Evolutionary conservation across 2,329 filamentous ascomycete genomes (phyloP), one percentile per base, ranked within the genome.

Genomic region (Microsporum audouinii): DNA sequence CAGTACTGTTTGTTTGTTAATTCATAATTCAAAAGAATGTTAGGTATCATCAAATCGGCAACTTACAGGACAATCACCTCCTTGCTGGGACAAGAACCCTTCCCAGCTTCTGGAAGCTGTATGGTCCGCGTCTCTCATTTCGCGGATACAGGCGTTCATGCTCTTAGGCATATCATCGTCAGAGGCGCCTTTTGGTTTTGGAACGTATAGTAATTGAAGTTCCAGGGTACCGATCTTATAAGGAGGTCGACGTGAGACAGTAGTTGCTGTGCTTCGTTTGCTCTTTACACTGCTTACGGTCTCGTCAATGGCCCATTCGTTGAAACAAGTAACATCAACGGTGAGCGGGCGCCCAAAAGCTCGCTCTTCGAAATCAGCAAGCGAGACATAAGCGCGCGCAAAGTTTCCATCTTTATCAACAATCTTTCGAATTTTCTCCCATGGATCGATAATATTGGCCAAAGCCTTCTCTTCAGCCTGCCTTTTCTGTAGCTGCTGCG

Each of bases 111-210:
- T 85, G 57, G 87, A 81, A 64, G 88, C 83, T 64, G 88, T 82
- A 72, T 88, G 88, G 72, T 96, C 91, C 1, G 92, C 91, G 59
- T 92, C 89, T 75, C 88, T 89, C 76, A 99, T 85, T 77, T 97
- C 94, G 17, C 94, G 84, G 67, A 97, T 88, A 73, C 91, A 96
- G 49, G 89, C 88, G 75, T 94, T 95, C 91, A 99, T 96, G 78
- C 91, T 96, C 85, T 97, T 97, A 60, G 94, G 94, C 90, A 99
- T 96, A 67, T 97, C 92, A 14, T 96, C 91, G 65, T 97, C 94
- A 57, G 85, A 85, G 34, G 86, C 82, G 51, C 88, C 88, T 78
- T 89, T 92, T 3, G 94, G 92, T 68, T 91, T 90, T 0, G 94
- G 94, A 1, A 99, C 91, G 70, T 96, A 99, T 12, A 99, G 80